Percentiles rank a stretch among this genome's conserved stretches.
phyloP scores from a whole-genome alignment of 495 filamentous ascomycete genomes.

The Neurospora sp. region DNA sequence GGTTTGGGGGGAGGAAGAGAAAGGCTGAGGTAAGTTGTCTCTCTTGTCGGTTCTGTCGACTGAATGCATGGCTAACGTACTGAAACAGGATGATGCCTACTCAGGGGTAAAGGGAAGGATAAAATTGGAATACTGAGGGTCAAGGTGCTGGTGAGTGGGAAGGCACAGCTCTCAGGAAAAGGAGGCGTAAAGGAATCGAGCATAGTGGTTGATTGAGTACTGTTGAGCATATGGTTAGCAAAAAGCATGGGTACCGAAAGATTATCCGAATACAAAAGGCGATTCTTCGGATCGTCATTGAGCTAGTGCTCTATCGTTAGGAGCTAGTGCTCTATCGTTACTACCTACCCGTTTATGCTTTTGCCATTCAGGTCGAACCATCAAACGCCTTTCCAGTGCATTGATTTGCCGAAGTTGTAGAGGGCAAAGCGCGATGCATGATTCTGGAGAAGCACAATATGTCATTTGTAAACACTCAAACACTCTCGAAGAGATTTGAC shows the following conservation, averaged over 20 bases:
- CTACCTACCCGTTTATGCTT: not conserved
- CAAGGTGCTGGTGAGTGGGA: no score
- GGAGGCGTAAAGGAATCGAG: not conserved
- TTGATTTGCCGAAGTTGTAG: not conserved
- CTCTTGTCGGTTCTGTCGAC: not conserved
- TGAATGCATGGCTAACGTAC: not conserved
- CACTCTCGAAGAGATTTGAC: not conserved
- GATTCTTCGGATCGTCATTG: not conserved
- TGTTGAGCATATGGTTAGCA: not conserved
- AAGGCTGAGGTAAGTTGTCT: slow-evolving; percentile 56
- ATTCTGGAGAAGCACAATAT: not conserved
- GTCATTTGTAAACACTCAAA: not conserved
- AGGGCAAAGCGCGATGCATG: not conserved
- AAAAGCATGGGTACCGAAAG: not conserved
- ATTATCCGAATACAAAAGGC: not conserved
- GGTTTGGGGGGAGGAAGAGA: slow-evolving; percentile 45
- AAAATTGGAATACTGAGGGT: not conserved
- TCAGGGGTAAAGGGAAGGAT: not conserved
- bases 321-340: not conserved
- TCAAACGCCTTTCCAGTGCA: not conserved
- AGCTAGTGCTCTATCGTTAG: not conserved
- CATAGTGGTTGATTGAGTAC: not conserved
- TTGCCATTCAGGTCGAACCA: not conserved
- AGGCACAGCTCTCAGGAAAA: not conserved
- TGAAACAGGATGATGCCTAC: not conserved